phyloP scores from a whole-genome alignment of 495 filamentous ascomycete species.

The Niebla homalea region DNA sequence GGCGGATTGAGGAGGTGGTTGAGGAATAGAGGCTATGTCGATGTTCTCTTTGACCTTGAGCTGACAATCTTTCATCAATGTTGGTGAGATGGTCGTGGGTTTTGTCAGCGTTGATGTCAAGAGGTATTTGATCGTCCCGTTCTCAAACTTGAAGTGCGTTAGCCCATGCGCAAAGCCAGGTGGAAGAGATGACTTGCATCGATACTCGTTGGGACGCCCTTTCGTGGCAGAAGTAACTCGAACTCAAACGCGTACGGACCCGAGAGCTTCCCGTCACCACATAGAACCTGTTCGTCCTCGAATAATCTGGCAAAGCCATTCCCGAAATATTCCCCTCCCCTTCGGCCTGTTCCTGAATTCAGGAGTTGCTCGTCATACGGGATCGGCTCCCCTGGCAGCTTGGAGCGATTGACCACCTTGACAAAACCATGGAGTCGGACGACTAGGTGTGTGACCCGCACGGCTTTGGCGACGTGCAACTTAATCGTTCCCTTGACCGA shows the following conservation, averaged over 20 bases:
- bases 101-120: constrained; percentile 81
- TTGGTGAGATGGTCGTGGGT: constrained; percentile 75
- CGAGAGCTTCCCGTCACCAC: constrained; percentile 73
- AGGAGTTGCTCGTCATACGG: constrained; percentile 31
- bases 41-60: constrained; percentile 64
- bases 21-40: constrained; percentile 43
- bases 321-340: constrained; percentile 54
- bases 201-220: constrained; percentile 79
- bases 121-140: constrained; percentile 82
- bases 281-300: constrained; percentile 79
- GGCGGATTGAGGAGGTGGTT: constrained; percentile 57
- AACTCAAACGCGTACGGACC: constrained; percentile 90
- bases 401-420: constrained; percentile 69
- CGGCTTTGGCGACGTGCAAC: constrained; percentile 64
- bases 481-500: constrained; percentile 60
- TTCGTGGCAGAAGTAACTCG: constrained; percentile 66
- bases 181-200: constrained; percentile 48
- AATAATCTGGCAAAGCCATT: constrained; percentile 80
- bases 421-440: constrained; percentile 80
- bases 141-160: constrained; percentile 59
- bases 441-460: constrained; percentile 82
- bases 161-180: neutral
- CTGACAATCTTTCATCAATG: constrained; percentile 62
- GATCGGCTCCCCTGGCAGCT: constrained; percentile 45
- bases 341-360: constrained; percentile 35